Percentiles rank a stretch among this genome's conserved stretches.
Evolutionary conservation across 257 asterid genomes (phyloP).

Genomic region (Craterostigma plantagineum): DNA sequence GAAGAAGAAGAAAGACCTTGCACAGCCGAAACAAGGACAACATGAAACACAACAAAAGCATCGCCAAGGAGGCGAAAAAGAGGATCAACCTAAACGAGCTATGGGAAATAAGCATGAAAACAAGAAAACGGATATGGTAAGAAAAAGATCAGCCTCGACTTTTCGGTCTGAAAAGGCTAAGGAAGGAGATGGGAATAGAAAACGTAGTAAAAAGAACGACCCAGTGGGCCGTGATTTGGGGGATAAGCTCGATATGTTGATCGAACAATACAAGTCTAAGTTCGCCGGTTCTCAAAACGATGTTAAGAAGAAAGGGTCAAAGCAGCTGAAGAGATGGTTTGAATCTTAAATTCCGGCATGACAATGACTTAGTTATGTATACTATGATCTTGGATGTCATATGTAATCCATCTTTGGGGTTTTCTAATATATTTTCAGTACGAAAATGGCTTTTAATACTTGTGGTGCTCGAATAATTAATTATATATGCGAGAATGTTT

Average conservation of each 20-base stretch:
- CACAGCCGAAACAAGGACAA: slow-evolving; percentile 11
- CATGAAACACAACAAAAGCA: slow-evolving; percentile 12
- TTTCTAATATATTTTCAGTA: no score
- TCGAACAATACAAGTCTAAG: slow-evolving; percentile 61
- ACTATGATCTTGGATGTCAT: no score
- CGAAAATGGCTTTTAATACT: no score
- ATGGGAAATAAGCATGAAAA: slow-evolving; percentile 12
- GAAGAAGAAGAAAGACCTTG: slow-evolving; percentile 12
- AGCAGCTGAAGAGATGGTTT: slow-evolving; percentile 75
- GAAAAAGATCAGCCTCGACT: slow-evolving; percentile 17
- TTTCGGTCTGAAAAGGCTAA: slow-evolving; percentile 13
- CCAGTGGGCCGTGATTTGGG: slow-evolving; percentile 56
- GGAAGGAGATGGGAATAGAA: slow-evolving; percentile 21
- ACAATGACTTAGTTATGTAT: no score
- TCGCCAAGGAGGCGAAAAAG: slow-evolving; percentile 9
- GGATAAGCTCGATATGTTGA: slow-evolving; percentile 67
- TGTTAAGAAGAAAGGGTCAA: slow-evolving; percentile 33
- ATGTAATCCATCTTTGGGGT: no score
- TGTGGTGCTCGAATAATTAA: no score
- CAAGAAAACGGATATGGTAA: slow-evolving; percentile 9
- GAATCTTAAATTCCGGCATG: slow-evolving; percentile 18
- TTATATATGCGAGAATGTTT: no score
- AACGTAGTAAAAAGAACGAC: slow-evolving; percentile 41
- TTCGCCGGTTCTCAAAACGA: slow-evolving; percentile 24
- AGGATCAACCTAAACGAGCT: slow-evolving; percentile 4